These are phyloP conservation scores for Ceratonia siliqua DNA, from an alignment of 306 rosid species.

Conservation along the genomic window DNA sequence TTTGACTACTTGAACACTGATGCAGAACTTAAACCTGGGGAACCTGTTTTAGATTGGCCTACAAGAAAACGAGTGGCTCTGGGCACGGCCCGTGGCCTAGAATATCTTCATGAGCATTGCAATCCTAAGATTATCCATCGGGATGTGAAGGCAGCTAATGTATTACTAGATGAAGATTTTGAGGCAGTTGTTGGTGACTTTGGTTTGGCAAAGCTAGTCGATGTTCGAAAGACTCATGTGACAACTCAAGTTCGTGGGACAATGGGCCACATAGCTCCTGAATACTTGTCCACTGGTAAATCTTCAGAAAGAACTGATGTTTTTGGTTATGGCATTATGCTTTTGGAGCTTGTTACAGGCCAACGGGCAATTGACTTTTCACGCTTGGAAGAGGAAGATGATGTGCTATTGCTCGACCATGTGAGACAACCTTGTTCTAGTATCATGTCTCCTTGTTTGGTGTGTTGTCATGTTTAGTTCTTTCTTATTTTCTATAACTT, in stretches of 20 bases:
- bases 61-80: conserved; percentile 81
- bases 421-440: conserved; percentile 49
- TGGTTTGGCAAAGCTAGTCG: conserved; percentile 91
- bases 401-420: conserved; percentile 87
- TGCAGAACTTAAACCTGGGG: conserved; percentile 85
- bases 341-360: conserved; percentile 88
- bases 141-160: conserved; percentile 97
- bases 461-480: neutral
- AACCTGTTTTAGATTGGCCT: conserved; percentile 70
- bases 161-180: conserved; percentile 84
- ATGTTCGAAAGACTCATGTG: conserved; percentile 75
- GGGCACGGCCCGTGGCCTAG: conserved; percentile 93
- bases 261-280: conserved; percentile 99
- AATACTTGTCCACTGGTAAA: conserved; percentile 90
- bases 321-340: conserved; percentile 95
- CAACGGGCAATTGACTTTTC: conserved; percentile 93
- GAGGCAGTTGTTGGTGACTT: conserved; percentile 98
- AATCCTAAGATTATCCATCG: conserved; percentile 94
- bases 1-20: conserved; percentile 29
- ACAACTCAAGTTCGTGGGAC: conserved; percentile 98
- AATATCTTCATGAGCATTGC: conserved; percentile 93
- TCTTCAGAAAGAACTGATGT: conserved; percentile 93
- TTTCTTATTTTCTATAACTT: neutral
- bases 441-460: conserved; percentile 13
- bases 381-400: conserved; percentile 91